Base-by-base conservation (phyloP, 78 protist genomes). In the Speleostelium caveatum region DNA sequence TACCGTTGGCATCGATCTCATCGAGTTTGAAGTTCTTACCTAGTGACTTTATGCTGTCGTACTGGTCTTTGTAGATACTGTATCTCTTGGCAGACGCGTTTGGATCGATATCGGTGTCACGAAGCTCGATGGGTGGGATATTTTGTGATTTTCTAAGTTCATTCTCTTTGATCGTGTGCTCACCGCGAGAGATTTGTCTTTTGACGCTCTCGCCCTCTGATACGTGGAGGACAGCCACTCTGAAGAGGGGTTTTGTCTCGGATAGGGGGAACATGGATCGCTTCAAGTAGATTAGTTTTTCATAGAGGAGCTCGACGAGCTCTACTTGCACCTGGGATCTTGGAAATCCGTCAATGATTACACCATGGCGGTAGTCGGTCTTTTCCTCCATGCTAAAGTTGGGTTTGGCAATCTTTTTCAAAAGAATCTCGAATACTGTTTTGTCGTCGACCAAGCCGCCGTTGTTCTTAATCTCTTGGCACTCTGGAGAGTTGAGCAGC, bases 1-100 rank as follows among this genome's bases (percentile, higher is more conserved):
- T n/a, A 59, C 90, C 90, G 39, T 83, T 83, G 30, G 90, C 90
- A 69, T 83, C 90, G 26, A 83, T 83, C 35, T 56, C 67, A 58
- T 67, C 72, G 28, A 68, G 69, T 21, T 83, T 59, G 35, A 83
- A 83, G 49, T 73, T 51, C 14, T 59, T 61, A 8, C 30, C 49
- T 12, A 83, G 38, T 26, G 45, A 22, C 26, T 69, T 55, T 21
- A 83, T 14, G 17, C 45, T 26, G 12, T 51, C 30, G 49, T 56
- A 83, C 59, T 83, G 66, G 7, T 73, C 73, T 51, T 51, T 36
- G 35, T 83, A 83, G 41, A 69, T 21, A 14, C 49, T 26, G 75
- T 83, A 83, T 32, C 90, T 28, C 39, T 69, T 69, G 53, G 67
- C 69, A 10, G 77, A 83, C 4, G 90, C 76, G 4, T 22, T 30